phyloP scores from a whole-genome alignment of 306 rosid genomes.

The Cucumis sativus region DNA sequence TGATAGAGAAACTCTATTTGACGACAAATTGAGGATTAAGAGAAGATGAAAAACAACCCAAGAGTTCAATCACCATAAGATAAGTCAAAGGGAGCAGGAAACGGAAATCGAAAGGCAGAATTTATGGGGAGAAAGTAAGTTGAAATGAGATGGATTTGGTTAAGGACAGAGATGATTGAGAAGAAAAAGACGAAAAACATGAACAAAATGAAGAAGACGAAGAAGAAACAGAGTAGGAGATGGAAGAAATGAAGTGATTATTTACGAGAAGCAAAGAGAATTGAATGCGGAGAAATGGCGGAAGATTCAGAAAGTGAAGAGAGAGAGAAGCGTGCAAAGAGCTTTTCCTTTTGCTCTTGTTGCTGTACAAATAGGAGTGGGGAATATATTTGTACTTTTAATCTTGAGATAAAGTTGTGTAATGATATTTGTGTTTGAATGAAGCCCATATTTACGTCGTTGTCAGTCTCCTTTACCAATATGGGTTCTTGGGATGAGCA shows the following conservation, averaged over 20 bases:
- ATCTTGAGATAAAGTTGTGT: too few relatives aligned
- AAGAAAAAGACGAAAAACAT: background rate
- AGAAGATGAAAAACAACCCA: background rate
- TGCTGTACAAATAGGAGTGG: background rate
- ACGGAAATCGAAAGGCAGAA: background rate
- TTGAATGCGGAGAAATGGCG: background rate
- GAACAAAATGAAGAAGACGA: background rate
- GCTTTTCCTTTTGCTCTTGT: background rate
- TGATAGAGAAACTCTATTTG: background rate
- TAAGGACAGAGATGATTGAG: background rate
- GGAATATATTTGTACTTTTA: too few relatives aligned
- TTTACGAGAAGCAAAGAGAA: background rate
- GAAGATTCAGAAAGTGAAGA: background rate
- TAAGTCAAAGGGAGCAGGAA: background rate
- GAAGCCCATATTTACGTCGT: background rate
- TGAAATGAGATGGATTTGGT: background rate
- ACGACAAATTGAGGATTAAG: background rate
- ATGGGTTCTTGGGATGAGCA: background rate
- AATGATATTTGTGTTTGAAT: too few relatives aligned
- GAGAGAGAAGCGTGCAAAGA: background rate
- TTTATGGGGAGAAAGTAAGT: background rate
- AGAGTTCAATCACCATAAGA: background rate
- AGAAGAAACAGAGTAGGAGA: background rate
- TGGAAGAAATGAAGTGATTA: background rate
- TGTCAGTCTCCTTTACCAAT: background rate